Conservation (phyloP, 2,329 filamentous ascomycete species). For the Diaporthe humulicola region DNA sequence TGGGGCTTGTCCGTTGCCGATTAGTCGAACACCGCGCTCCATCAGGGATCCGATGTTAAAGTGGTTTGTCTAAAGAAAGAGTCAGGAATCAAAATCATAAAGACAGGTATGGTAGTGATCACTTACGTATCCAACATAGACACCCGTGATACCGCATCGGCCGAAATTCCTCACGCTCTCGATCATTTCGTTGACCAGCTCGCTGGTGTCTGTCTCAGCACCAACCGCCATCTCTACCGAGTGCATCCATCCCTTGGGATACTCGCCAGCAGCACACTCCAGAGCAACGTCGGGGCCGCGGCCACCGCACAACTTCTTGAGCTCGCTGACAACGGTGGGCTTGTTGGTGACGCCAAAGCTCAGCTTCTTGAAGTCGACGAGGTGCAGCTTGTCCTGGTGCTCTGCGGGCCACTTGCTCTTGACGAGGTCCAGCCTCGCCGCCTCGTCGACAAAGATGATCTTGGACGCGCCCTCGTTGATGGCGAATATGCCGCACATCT, state of each 20-base stretch:
- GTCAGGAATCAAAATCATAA: background rate
- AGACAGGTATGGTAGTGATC: no score
- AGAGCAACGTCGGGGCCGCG: constrained; percentile 81
- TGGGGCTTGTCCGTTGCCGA: constrained; percentile 75
- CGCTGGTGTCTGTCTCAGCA: constrained; percentile 86
- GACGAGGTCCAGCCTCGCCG: constrained; percentile 77
- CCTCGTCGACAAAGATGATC: constrained; percentile 85
- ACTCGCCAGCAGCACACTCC: constrained; percentile 75
- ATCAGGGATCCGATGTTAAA: constrained; percentile 88
- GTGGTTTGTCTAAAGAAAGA: constrained; percentile 75
- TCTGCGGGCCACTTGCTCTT: constrained; percentile 69
- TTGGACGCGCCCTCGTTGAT: constrained; percentile 79
- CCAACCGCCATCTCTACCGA: constrained; percentile 72
- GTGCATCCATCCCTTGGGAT: constrained; percentile 72
- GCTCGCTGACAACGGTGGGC: constrained; percentile 74
- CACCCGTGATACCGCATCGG: constrained; percentile 82
- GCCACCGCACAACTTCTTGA: constrained; percentile 80
- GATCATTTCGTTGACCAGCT: constrained; percentile 85
- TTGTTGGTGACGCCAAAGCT: constrained; percentile 69
- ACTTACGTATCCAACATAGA: constrained; percentile 71
- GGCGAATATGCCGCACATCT: constrained; percentile 84
- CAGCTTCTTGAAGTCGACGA: constrained; percentile 75
- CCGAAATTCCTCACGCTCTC: constrained; percentile 80
- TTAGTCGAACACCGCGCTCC: constrained; percentile 87
- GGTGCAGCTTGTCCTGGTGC: constrained; percentile 69